A percentile compares a stretch with the other conserved stretches of the same genome.
Evolutionary conservation across 2,329 filamentous ascomycete species (phyloP).

Genomic region (Claviceps maximensis): DNA sequence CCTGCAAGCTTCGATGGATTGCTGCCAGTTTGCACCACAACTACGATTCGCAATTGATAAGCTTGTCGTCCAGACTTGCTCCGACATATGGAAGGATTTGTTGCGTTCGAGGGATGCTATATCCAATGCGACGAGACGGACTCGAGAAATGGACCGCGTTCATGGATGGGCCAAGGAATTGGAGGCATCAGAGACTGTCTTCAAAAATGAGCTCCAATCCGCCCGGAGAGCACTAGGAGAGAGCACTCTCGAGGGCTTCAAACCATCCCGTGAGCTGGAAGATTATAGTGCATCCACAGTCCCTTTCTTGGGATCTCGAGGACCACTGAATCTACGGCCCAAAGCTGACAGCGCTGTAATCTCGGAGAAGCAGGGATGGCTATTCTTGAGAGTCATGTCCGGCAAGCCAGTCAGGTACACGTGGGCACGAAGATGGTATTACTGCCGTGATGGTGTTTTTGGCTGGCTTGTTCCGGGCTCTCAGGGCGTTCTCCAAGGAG

Average conservation of each 20-base stretch:
- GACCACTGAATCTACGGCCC: conserved; percentile 50
- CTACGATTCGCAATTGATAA: conserved; percentile 74
- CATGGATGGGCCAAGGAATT: conserved; percentile 89
- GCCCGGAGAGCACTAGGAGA: conserved; percentile 76
- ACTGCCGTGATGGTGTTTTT: conserved; percentile 89
- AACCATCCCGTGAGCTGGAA: conserved; percentile 83
- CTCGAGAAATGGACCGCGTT: conserved; percentile 76
- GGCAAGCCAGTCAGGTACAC: conserved; percentile 83
- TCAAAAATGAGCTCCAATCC: conserved; percentile 66
- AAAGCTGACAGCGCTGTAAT: conserved; percentile 35
- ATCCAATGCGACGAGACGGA: conserved; percentile 52
- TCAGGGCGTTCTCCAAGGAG: conserved; percentile 84
- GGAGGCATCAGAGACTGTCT: conserved; percentile 74
- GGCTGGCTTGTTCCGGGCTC: conserved; percentile 80
- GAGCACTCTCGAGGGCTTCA: conserved; percentile 51
- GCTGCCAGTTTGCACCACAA: conserved; percentile 77
- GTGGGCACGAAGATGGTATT: conserved; percentile 91
- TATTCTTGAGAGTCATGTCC: conserved; percentile 67
- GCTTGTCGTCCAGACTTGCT: conserved; percentile 70
- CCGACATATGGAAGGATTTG: conserved; percentile 82
- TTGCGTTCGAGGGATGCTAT: conserved; percentile 55
- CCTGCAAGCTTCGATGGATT: conserved; percentile 85
- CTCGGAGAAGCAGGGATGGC: conserved; percentile 85
- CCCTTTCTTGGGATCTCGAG: conserved; percentile 63
- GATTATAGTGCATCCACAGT: conserved; percentile 86